Evolutionary conservation across 768 basidiomycete genomes (phyloP), one percentile per base, ranked within the genome.

Genomic region (Leccinum barrowsii): DNA sequence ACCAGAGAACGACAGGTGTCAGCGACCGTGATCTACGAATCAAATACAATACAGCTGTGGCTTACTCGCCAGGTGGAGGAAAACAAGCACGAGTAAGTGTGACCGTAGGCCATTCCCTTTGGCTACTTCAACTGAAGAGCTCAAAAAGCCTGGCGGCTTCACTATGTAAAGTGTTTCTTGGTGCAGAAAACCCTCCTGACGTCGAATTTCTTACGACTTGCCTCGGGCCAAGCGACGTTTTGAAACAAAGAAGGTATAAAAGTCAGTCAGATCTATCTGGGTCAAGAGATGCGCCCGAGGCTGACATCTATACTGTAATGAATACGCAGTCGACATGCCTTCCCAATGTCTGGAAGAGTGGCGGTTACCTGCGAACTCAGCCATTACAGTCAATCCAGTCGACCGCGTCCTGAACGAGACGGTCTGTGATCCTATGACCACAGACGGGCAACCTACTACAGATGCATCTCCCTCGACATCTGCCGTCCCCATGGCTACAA

Each of bases 141-240:
- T 5, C 52, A 15, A 56, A 37, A 53, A 93, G 92, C 70, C 86
- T 97, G 5, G 88, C 94, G 71, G 2, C 73, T 96, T 22, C 89
- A 81, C 86, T 52, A 78, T 26, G 24, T 2, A 22, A 2, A 22
- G 22, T 22, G 22, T 22, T 24, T 24, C 24, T 24, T 24, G 24
- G 24, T 24, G 26, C 82, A 3, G 85, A 86, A 0, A 87, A 87
- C 68, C 82, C 85, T 19, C 90, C 92, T 64, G 95, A 98, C 67
- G 85, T 90, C 0, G 75, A 96, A 7, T 73, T 96, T 10, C 86
- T 98, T 62, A 88, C 91, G 82, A 94, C 93, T 0, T 90, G 97
- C 52, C 79, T 98, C 22, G 95, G 93, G 0, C 90, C 94, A 59
- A 74, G 94, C 19, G 80, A 85, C 54, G 84, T 90, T 7, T 73